A percentile compares a stretch with the other conserved stretches of the same genome.
phyloP scores from a whole-genome alignment of 768 basidiomycete species.

The Hypholoma sublateritium region DNA sequence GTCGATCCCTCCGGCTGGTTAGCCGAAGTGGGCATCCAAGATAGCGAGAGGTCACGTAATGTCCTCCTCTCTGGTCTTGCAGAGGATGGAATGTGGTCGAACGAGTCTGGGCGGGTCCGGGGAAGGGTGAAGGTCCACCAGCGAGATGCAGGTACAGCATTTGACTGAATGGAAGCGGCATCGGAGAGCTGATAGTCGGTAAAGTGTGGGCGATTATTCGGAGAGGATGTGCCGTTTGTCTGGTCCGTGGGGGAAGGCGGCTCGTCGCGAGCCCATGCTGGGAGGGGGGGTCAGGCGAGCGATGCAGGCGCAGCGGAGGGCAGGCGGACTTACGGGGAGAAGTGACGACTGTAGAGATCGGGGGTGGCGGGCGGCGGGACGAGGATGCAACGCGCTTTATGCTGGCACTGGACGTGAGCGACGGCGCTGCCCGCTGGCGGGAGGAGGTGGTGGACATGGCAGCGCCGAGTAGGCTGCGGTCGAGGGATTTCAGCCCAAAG shows the following conservation, averaged over 20 bases:
- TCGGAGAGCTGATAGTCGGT: constrained; percentile 49
- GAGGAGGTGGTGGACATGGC: constrained; percentile 34
- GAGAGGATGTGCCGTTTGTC: constrained; percentile 8
- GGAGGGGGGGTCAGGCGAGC: constrained; percentile 5
- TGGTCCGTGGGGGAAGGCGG: constrained; percentile 70
- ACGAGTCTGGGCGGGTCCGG: constrained; percentile 32
- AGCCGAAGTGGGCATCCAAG: constrained; percentile 48
- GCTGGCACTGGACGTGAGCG: constrained; percentile 34
- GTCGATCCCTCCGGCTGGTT: constrained; percentile 34
- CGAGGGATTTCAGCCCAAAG: not conserved
- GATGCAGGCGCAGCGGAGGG: not conserved
- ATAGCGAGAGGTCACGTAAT: constrained; percentile 46
- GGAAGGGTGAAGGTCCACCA: constrained; percentile 80
- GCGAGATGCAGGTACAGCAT: constrained; percentile 44
- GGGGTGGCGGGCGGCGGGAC: constrained; percentile 39
- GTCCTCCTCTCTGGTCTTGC: constrained; percentile 33
- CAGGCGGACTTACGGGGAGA: constrained; percentile 57
- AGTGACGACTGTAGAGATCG: constrained; percentile 58
- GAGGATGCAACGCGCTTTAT: constrained; percentile 25
- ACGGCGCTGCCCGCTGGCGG: constrained; percentile 28
- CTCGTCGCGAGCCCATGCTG: constrained; percentile 86
- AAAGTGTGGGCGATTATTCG: constrained; percentile 27
- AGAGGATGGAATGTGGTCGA: constrained; percentile 18
- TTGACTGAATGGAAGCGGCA: constrained; percentile 52
- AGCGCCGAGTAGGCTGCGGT: not conserved